Evolutionary conservation across 495 filamentous ascomycete species (phyloP), one percentile per base, ranked within the genome.

Genomic region (Penicillium turbatum): DNA sequence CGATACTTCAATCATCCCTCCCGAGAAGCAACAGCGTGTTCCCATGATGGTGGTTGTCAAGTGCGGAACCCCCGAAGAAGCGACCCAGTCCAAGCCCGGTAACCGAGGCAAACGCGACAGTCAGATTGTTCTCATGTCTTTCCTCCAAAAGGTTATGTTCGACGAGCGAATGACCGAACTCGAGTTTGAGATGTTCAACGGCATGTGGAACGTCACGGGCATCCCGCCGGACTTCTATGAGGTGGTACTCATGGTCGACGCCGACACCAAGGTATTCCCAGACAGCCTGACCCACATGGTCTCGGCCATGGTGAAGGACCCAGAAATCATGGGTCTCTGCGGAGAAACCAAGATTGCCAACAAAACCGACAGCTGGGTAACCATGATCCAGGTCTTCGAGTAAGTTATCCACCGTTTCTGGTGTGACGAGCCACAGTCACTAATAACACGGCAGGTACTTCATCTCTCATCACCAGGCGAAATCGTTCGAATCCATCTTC

Each of bases 151-250:
- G 72, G 93, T 99, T 57, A 99, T 99, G 95, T 99, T 99, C 66
- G 95, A 99, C 67, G 95, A 99, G 70, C 88, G 95, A 34, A 99
- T 99, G 95, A 97, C 95, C 5, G 92, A 99, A 66, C 82, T 99
- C n/a, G 95, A 99, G 66, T 99, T 91, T 60, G 95, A 99, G 64
- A 97, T 99, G 88, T 97, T 97, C 76, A 99, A 97, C 62, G 95
- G 93, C 32, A 79, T 99, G 53, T 99, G 92, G 92, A 95, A 95
- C 63, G 86, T 97, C 37, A 99, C 95, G 5, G 95, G 95, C 30
- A 96, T 99, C 44, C 90, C 91, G 11, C 93, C 95, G 0, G 95
- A 99, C 67, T 99, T 91, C 67, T 97, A 96, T 69, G 95, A 99
- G 60, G 82, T 92, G 12, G 87, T 96, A 32, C 89, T 99, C 62